These are phyloP conservation scores for Trichoderma endophyticum DNA, from an alignment of 2,329 filamentous ascomycete species.

Conservation along the genomic window DNA sequence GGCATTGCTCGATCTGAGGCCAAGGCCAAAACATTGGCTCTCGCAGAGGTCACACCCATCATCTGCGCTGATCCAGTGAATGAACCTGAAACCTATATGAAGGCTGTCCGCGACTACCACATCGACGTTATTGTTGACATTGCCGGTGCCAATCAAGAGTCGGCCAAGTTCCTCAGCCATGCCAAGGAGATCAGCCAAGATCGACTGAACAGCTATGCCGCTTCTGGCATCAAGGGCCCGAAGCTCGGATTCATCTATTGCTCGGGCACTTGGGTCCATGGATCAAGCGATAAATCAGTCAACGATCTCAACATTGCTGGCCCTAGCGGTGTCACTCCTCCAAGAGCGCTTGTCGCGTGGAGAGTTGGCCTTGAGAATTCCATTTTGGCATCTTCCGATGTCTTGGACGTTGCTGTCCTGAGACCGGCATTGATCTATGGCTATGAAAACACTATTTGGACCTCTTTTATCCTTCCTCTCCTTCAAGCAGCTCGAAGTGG, in stretches of 20 bases:
- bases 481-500: constrained; percentile 16
- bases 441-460: constrained; percentile 19
- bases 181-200: constrained; percentile 14
- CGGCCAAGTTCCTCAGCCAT: constrained; percentile 16
- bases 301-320: constrained; percentile 19
- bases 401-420: constrained; percentile 19
- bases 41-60: constrained; percentile 18
- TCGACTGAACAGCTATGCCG: constrained; percentile 6
- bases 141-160: constrained; percentile 11
- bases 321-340: not conserved
- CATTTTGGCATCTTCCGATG: constrained; percentile 7
- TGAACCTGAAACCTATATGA: constrained; percentile 2
- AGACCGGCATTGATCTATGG: constrained; percentile 20
- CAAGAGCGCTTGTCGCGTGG: constrained; percentile 11
- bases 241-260: constrained; percentile 21
- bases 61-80: constrained; percentile 19
- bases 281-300: constrained; percentile 4
- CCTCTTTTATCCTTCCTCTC: constrained; percentile 18
- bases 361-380: constrained; percentile 18
- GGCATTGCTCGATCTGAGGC: constrained; percentile 16
- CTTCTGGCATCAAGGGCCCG: constrained; percentile 9
- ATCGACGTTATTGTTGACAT: constrained; percentile 19
- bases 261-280: constrained; percentile 20
- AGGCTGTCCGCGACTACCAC: constrained; percentile 12
- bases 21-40: constrained; percentile 19